Base-by-base conservation (phyloP, 2,329 filamentous ascomycete species). In the Alternaria gaisen region DNA sequence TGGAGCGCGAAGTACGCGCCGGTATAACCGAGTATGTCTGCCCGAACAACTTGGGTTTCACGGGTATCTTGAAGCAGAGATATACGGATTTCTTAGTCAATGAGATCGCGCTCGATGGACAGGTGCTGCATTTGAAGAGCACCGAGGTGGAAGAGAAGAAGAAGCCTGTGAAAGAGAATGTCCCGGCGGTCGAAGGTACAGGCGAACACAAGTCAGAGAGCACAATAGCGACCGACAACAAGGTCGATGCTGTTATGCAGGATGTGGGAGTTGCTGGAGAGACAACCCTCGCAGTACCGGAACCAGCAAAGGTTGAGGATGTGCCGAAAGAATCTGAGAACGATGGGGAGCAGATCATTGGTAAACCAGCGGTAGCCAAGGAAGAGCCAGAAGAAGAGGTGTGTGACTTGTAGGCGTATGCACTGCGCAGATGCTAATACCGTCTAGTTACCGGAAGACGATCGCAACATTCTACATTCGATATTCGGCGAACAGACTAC, bases 61-160 rank as follows among this genome's bases (percentile, higher is more conserved):
- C 80, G 14, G 90, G 89, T 18, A 81, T 89, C 14, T 71, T 92
- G 71, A 92, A 92, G 82, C 88, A 90, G 73, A 85, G 88, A 67
- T 97, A 94, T 78, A 94, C 93, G 4, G 94, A 97, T 77, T 97
- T 97, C 72, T 83, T 95, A 69, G 94, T 97, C 70, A 94, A 97
- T 73, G 94, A 97, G 79, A 94, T 97, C 64, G 82, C 86, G 20
- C 88, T 89, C 30, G 87, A 90, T 72, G 93, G 93, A 16, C 80
- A 88, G 55, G 91, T 97, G 14, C 78, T 95, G 53, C 92, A 94
- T 77, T 82, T 97, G 50, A 83, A 79, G 58, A 85, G 83, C 54
- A 78, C 85, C 26, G 70, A 68, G 30, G 69, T 66, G 10, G 64
- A 64, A 14, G 62, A 62, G 51, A 63, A 61, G 50, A 68, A 65